These are phyloP conservation scores for Rubia balearica DNA, from an alignment of 305 asterid genomes.

Conservation along the genomic window DNA sequence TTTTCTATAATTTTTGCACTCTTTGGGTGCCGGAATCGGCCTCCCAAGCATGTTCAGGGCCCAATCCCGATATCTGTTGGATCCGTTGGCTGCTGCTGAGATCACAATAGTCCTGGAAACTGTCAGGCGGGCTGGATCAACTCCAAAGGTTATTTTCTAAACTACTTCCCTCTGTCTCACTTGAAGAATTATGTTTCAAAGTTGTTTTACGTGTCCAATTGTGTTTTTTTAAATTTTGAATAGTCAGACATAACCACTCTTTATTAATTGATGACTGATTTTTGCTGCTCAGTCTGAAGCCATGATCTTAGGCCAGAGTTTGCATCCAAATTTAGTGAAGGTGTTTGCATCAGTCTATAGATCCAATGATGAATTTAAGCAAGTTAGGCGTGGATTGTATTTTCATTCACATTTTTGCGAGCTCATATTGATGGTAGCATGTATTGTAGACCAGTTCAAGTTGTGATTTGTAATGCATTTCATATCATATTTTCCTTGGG, in stretches of 20 bases:
- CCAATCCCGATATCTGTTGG: constrained; percentile 41
- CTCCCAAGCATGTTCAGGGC: constrained; percentile 23
- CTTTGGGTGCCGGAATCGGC: background rate
- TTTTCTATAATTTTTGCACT: background rate
- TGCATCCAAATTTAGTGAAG: too few species aligned
- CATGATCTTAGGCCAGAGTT: too few species aligned
- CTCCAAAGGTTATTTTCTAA: constrained; percentile 33
- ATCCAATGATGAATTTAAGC: constrained; percentile 90
- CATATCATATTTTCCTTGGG: background rate
- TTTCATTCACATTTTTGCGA: background rate
- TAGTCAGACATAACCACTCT: too few species aligned
- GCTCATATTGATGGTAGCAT: background rate
- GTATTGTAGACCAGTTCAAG: background rate
- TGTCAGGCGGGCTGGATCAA: constrained; percentile 46
- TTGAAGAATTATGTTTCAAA: background rate
- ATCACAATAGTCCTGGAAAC: constrained; percentile 42
- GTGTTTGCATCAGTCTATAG: constrained; percentile 77
- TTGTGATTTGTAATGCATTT: background rate
- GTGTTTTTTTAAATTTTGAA: too few species aligned
- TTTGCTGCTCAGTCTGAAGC: too few species aligned
- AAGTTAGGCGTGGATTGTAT: constrained; percentile 37
- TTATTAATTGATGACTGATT: too few species aligned
- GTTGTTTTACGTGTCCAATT: too few species aligned
- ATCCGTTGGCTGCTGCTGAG: constrained; percentile 41
- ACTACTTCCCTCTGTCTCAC: background rate